These are phyloP conservation scores for Penicillium capsulatum DNA, from an alignment of 2,329 filamentous ascomycete species.

Conservation along the genomic window DNA sequence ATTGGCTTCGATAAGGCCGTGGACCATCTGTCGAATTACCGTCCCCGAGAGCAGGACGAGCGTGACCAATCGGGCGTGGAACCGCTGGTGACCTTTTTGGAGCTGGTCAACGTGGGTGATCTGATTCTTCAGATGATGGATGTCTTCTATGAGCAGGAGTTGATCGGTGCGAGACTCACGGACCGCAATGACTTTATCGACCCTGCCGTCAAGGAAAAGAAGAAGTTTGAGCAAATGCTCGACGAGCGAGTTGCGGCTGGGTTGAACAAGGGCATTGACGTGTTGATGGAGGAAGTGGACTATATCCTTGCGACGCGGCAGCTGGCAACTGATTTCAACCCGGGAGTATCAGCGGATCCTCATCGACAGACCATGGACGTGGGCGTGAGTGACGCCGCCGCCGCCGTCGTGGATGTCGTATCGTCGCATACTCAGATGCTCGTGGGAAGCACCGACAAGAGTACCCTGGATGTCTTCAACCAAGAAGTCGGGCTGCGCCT, in stretches of 20 bases:
- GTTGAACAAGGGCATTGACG: conserved; percentile 95
- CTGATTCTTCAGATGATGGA: conserved; percentile 98
- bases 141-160: conserved; percentile 95
- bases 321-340: conserved; percentile 84
- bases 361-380: conserved; percentile 35
- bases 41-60: conserved; percentile 69
- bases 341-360: conserved; percentile 44
- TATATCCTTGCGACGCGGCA: conserved; percentile 90
- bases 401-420: conserved; percentile 77
- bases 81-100: conserved; percentile 89
- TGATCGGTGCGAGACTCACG: conserved; percentile 73
- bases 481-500: conserved; percentile 92
- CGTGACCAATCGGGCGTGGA: conserved; percentile 69
- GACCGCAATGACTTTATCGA: conserved; percentile 94
- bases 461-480: conserved; percentile 97
- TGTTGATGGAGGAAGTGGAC: conserved; percentile 97
- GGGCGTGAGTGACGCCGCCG: conserved; percentile 74
- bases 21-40: conserved; percentile 83
- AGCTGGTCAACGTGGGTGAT: conserved; percentile 96
- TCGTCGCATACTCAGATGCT: conserved; percentile 89
- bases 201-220: conserved; percentile 88
- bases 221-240: conserved; percentile 97
- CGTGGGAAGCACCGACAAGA: conserved; percentile 91
- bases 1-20: conserved; percentile 92
- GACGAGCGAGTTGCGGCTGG: conserved; percentile 95